Evolutionary conservation across 257 asterid genomes (phyloP).

Genomic region (Nicotiana noctiflora): DNA sequence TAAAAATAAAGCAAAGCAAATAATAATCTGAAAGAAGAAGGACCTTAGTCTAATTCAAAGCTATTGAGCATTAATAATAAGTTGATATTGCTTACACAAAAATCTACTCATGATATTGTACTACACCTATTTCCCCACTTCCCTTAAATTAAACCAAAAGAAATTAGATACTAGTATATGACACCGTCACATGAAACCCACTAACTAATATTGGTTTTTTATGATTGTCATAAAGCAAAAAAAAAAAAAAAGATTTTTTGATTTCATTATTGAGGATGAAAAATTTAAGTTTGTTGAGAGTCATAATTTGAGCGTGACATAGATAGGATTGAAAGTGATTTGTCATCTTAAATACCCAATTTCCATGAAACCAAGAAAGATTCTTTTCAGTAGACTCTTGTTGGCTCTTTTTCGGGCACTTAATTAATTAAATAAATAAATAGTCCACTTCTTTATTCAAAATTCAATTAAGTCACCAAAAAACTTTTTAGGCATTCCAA

Average conservation of each 20-base stretch:
- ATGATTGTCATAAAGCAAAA: background rate
- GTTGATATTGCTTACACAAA: too few species aligned
- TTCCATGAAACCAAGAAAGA: conserved; percentile 12
- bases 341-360: background rate
- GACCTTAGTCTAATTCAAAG: too few species aligned
- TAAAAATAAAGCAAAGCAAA: too few species aligned
- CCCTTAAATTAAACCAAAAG: background rate
- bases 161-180: background rate
- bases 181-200: conserved; percentile 2
- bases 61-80: too few species aligned
- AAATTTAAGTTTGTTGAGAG: background rate
- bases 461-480: background rate
- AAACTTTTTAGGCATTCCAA: background rate
- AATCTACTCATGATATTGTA: too few species aligned
- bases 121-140: background rate
- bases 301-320: conserved; percentile 11
- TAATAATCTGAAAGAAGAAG: too few species aligned
- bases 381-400: background rate
- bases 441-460: background rate
- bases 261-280: conserved; percentile 7
- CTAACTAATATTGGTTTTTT: background rate
- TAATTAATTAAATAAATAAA: background rate
- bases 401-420: background rate
- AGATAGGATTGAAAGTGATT: conserved; percentile 5
- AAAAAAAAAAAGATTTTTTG: background rate